Conservation (phyloP, 768 basidiomycete species). For the Mycena polygramma region DNA sequence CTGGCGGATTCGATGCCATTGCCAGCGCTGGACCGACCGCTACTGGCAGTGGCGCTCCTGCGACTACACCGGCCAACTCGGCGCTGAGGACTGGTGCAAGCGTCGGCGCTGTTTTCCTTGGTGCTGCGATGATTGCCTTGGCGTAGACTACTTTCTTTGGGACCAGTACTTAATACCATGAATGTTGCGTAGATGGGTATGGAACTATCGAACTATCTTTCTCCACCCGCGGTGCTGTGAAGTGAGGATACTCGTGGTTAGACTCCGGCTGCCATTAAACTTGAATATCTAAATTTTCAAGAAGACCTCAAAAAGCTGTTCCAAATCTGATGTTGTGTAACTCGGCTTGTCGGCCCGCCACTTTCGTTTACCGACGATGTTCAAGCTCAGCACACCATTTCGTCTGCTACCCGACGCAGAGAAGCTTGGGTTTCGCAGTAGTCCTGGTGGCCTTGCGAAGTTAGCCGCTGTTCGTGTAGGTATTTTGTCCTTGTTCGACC, state of each 20-base stretch:
- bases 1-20: conserved; percentile 57
- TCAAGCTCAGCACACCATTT: conserved; percentile 77
- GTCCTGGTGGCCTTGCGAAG: conserved; percentile 83
- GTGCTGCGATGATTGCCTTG: conserved; percentile 30
- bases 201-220: too few relatives aligned
- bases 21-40: conserved; percentile 47
- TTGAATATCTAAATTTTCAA: too few relatives aligned
- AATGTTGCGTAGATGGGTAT: background rate
- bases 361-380: conserved; percentile 23
- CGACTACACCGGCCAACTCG: conserved; percentile 33
- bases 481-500: conserved; percentile 26
- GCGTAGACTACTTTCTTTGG: conserved; percentile 23
- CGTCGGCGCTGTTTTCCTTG: conserved; percentile 18
- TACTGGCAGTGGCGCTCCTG: conserved; percentile 35
- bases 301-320: too few relatives aligned
- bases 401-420: conserved; percentile 88
- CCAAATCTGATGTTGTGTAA: too few relatives aligned
- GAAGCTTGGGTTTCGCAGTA: conserved; percentile 90
- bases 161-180: background rate
- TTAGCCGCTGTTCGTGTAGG: conserved; percentile 80
- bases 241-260: too few relatives aligned
- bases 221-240: too few relatives aligned
- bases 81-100: conserved; percentile 33
- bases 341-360: conserved; percentile 7
- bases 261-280: too few relatives aligned